These are phyloP conservation scores for Houttuynia cordata DNA, from an alignment of 164 flowering plant species.

Conservation along the genomic window DNA sequence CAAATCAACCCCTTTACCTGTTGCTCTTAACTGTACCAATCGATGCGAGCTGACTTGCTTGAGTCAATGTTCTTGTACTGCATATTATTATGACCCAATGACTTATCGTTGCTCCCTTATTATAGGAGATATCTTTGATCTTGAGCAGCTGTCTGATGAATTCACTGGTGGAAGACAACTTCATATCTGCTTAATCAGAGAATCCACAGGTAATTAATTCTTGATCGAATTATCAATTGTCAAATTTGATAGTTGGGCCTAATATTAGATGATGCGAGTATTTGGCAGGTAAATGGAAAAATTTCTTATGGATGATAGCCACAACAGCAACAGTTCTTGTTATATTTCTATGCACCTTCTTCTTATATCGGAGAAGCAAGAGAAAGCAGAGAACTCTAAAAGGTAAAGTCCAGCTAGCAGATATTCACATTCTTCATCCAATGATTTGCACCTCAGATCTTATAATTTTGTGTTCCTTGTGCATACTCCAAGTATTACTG, in stretches of 20 bases:
- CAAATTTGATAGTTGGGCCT: neutral
- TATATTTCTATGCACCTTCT: no score
- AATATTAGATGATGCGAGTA: no score
- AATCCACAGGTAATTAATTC: neutral
- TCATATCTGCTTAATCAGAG: neutral
- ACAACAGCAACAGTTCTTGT: no score
- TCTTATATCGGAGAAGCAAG: no score
- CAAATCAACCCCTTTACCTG: neutral
- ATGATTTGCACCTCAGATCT: no score
- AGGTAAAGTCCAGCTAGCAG: no score
- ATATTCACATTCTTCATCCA: no score
- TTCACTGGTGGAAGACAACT: neutral
- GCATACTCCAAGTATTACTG: no score
- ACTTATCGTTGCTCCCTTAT: neutral
- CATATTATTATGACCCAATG: neutral
- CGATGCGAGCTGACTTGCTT: neutral
- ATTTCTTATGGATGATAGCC: no score
- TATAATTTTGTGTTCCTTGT: no score
- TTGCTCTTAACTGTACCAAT: neutral
- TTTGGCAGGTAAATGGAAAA: no score
- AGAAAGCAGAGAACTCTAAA: no score
- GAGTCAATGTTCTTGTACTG: constrained; percentile 2
- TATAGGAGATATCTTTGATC: neutral
- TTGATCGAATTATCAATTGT: neutral
- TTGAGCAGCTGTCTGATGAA: constrained; percentile 1